Evolutionary conservation across 2,329 filamentous ascomycete genomes (phyloP), one percentile per base, ranked within the genome.

Genomic region (Botrytis sinoallii): DNA sequence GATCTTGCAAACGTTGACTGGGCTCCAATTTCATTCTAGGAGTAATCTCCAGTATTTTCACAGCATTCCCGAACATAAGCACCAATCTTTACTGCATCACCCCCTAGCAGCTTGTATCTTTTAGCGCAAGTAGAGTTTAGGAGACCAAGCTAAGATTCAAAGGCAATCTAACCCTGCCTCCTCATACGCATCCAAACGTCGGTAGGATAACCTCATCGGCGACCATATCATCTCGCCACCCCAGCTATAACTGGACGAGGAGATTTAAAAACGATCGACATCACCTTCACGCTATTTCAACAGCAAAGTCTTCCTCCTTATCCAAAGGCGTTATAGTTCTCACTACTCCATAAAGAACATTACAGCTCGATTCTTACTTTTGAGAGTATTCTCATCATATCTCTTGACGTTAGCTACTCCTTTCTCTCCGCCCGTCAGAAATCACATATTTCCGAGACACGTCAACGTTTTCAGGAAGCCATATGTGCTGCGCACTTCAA

Each of bases 401-500:
- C 16, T 14, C 22, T 29, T 55, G 48, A 20, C 48, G 12, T 68
- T 70, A 32, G 22, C n/a, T 29, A 61, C 55, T 63, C 25, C 20
- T 29, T n/a, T 20, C 42, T 32, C 32, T 18, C 38, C 40, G 42
- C 40, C 32, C 14, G 22, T 44, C 63, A 42, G 46, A 55, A 38
- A 67, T 42, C 22, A 38, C 22, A 16, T n/a, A 32, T 44, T 44
- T n/a, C 29, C 40, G n/a, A 42, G 22, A n/a, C 9, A 5, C 63
- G 8, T 20, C 35, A 67, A 16, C 9, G 20, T 61, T 60, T 29
- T 40, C 40, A 70, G 20, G 22, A 35, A 57, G 60, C 64, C 48
- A 75, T 76, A 80, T 80, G 79, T 78, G 71, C 76, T 78, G 76
- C 76, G 74, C 71, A 55, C 66, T 79, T 57, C 74, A 68, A 74